Evolutionary conservation across 2,329 filamentous ascomycete genomes (phyloP).

Genomic region (Colletotrichum camelliae): DNA sequence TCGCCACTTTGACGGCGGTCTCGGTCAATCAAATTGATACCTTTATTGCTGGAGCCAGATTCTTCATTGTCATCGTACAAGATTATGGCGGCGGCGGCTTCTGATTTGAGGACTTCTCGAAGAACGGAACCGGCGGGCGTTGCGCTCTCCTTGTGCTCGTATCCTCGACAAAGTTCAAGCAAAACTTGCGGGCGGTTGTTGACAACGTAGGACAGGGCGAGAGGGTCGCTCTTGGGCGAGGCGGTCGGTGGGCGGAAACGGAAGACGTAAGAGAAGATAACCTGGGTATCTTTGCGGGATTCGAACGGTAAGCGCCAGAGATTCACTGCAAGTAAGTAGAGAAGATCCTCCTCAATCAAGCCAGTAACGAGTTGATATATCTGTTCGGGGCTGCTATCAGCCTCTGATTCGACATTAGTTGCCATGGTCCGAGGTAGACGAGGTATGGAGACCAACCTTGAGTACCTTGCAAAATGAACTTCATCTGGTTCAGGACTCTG

Average conservation of each 20-base stretch:
- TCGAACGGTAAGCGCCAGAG: slow-evolving; percentile 92
- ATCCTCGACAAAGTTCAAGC: slow-evolving; percentile 86
- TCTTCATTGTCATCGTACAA: slow-evolving; percentile 87
- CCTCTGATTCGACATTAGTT: slow-evolving; percentile 59
- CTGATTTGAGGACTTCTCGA: slow-evolving; percentile 86
- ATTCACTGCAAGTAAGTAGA: slow-evolving; percentile 81
- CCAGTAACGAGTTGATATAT: slow-evolving; percentile 85
- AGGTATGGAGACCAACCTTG: slow-evolving; percentile 64
- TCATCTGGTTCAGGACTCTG: slow-evolving; percentile 88
- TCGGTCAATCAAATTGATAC: slow-evolving; percentile 78
- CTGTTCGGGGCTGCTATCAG: slow-evolving; percentile 85
- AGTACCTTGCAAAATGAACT: slow-evolving; percentile 89
- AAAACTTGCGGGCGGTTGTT: slow-evolving; percentile 86
- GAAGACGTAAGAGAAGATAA: slow-evolving; percentile 94
- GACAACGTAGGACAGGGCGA: slow-evolving; percentile 88
- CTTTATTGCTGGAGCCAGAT: slow-evolving; percentile 73
- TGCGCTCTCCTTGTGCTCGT: slow-evolving; percentile 88
- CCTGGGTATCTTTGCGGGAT: slow-evolving; percentile 92
- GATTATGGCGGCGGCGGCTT: slow-evolving; percentile 88
- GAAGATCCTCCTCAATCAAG: slow-evolving; percentile 87
- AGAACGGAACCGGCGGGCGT: slow-evolving; percentile 90
- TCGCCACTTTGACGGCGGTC: slow-evolving; percentile 77
- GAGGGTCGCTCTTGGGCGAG: slow-evolving; percentile 74
- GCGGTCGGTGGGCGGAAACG: slow-evolving; percentile 79
- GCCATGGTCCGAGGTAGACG: neutral